A percentile compares a stretch with the other conserved stretches of the same genome.
Conservation (phyloP, 2,329 filamentous ascomycete species). For the Botrytis galanthina region DNA sequence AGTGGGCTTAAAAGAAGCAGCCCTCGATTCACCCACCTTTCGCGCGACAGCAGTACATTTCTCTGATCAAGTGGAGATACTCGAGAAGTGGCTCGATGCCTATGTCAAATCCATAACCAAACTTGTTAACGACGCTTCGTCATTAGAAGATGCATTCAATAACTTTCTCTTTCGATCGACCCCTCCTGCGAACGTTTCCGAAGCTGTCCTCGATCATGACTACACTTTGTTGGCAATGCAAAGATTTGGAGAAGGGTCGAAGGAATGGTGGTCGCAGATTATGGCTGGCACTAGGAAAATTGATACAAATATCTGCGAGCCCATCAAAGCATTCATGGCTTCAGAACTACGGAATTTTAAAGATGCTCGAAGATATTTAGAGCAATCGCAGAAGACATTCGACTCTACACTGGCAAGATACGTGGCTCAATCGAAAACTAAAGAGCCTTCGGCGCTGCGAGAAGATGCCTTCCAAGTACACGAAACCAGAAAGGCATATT, state of each 20-base stretch:
- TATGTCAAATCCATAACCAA: conserved; percentile 62
- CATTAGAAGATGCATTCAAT: conserved; percentile 77
- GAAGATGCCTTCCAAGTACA: conserved; percentile 97
- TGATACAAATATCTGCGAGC: conserved; percentile 75
- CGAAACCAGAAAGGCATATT: conserved; percentile 84
- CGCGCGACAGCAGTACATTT: conserved; percentile 85
- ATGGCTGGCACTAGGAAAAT: conserved; percentile 73
- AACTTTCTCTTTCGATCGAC: conserved; percentile 71
- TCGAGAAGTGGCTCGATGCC: conserved; percentile 87
- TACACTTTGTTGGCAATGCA: conserved; percentile 87
- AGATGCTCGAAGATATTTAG: conserved; percentile 73
- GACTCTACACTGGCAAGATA: conserved; percentile 81
- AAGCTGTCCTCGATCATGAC: conserved; percentile 89
- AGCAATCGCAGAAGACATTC: conserved; percentile 78
- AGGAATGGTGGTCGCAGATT: conserved; percentile 82
- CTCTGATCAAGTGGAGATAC: conserved; percentile 82
- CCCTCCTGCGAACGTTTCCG: conserved; percentile 71
- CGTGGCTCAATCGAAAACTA: conserved; percentile 81
- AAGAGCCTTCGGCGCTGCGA: conserved; percentile 84
- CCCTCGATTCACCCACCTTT: conserved; percentile 94
- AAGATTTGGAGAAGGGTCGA: conserved; percentile 78
- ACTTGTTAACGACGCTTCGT: conserved; percentile 63
- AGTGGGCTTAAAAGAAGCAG: conserved; percentile 88
- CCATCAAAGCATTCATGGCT: conserved; percentile 73
- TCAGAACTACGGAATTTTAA: conserved; percentile 84